Evolutionary conservation across 306 rosid genomes (phyloP), one percentile per base, ranked within the genome.

Genomic region (Sicyos baderoa): DNA sequence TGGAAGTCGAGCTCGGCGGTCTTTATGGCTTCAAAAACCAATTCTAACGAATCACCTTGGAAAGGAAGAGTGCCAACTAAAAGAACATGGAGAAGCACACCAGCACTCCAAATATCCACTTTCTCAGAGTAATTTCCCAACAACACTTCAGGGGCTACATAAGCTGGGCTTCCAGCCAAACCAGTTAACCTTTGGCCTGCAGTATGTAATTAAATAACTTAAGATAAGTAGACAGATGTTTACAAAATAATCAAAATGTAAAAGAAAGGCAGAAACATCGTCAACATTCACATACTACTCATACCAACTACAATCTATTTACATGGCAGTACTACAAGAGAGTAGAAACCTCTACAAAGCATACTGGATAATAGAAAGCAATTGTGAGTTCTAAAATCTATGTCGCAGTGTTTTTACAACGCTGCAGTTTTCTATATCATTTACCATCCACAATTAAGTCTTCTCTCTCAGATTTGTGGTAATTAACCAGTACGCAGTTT

Each of bases 71-170:
- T 19, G 62, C 97, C 97, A 62, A 82, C 88, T 80, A 94, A 83
- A 75, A 94, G 88, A n/a, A 85, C 90, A 48, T 94, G 91, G 72
- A 94, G 80, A 76, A 94, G 96, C 67, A 94, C 96, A 58, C 97
- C 99, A 57, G 99, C 97, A 83, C 99, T 94, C 99, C 99, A 94
- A 72, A 90, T 79, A 83, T 94, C 99, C 59, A 88, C 99, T 86
- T 88, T 90, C 86, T 90, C 96, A 7, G 88, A 79, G 71, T 94
- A 94, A 62, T 80, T 84, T 17, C 96, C 97, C 8, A 62, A 51
- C 79, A 94, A 76, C 76, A 94, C 97, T 77, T 94, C 99, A 8
- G 99, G 99, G 71, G 99, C 97, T 45, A 94, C 99, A 82, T 94
- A 94, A 71, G 99, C 99, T 14, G 99, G 99, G 84, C 99, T 94